Evolutionary conservation across 2,329 filamentous ascomycete species (phyloP).

Genomic region (Graphiopsis chlorocephala): DNA sequence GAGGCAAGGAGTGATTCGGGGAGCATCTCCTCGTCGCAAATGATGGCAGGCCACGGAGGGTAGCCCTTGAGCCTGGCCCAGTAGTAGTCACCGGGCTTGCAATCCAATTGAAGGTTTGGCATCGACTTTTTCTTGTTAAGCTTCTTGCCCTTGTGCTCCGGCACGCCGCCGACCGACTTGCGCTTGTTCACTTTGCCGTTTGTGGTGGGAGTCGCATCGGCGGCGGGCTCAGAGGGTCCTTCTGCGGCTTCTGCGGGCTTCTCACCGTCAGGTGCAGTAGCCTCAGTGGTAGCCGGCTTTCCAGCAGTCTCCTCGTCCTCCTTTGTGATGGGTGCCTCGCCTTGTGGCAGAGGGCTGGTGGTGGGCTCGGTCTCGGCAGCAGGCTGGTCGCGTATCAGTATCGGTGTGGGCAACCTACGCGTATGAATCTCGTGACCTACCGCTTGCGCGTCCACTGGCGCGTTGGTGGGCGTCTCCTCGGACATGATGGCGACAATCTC

Average conservation of each 20-base stretch:
- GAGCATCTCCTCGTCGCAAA: slow-evolving; percentile 93
- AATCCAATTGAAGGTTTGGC: slow-evolving; percentile 65
- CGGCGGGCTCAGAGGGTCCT: slow-evolving; percentile 20
- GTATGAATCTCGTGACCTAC: slow-evolving; percentile 24
- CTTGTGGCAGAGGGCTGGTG: slow-evolving; percentile 25
- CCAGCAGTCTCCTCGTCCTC: slow-evolving; percentile 29
- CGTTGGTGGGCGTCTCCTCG: slow-evolving; percentile 29
- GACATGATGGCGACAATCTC: slow-evolving; percentile 28
- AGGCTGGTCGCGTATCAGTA: slow-evolving; percentile 6
- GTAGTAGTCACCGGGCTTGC: slow-evolving; percentile 86
- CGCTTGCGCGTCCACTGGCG: slow-evolving; percentile 28
- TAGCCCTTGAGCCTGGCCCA: slow-evolving; percentile 93
- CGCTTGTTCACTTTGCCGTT: slow-evolving; percentile 36
- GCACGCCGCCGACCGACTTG: slow-evolving; percentile 63
- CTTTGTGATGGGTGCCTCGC: slow-evolving; percentile 24
- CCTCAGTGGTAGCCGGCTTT: slow-evolving; percentile 29
- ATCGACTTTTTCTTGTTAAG: slow-evolving; percentile 82
- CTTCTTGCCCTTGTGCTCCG: slow-evolving; percentile 73
- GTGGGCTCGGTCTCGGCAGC: slow-evolving; percentile 18
- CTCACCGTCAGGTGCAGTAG: slow-evolving; percentile 25
- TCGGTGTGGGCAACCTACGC: background rate
- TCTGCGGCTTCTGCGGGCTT: slow-evolving; percentile 24
- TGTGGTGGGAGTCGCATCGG: slow-evolving; percentile 26
- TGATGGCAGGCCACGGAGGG: slow-evolving; percentile 89
- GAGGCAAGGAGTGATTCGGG: slow-evolving; percentile 71